phyloP scores from a whole-genome alignment of 257 asterid species.

The Osmanthus fragrans region DNA sequence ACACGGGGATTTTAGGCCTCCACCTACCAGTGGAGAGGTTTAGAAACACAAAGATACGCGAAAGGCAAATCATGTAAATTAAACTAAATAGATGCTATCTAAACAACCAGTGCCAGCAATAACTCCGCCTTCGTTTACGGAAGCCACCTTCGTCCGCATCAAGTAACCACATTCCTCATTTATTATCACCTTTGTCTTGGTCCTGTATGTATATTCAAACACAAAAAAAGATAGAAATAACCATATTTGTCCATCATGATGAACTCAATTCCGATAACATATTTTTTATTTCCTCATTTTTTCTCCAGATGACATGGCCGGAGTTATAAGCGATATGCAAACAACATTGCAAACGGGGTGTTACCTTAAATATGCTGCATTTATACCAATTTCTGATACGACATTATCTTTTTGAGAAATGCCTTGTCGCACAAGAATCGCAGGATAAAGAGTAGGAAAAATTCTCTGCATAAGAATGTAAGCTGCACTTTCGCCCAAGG shows the following conservation, averaged over 20 bases:
- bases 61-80: slow-evolving; percentile 20
- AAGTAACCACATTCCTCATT: slow-evolving; percentile 67
- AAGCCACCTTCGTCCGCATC: slow-evolving; percentile 95
- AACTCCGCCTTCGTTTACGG: slow-evolving; percentile 96
- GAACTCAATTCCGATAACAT: no score
- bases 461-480: slow-evolving; percentile 97
- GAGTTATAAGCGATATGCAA: no score
- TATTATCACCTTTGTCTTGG: slow-evolving; percentile 50
- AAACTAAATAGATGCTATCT: slow-evolving; percentile 87
- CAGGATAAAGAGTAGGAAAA: slow-evolving; percentile 69
- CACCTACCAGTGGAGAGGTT: background rate
- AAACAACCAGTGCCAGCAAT: slow-evolving; percentile 93
- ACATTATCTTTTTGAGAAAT: slow-evolving; percentile 61
- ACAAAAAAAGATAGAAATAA: background rate
- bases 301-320: no score
- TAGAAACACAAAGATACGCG: background rate
- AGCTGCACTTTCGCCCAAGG: slow-evolving; percentile 76
- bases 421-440: slow-evolving; percentile 84
- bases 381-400: slow-evolving; percentile 88
- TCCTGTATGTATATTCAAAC: slow-evolving; percentile 44
- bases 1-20: background rate
- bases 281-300: no score
- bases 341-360: background rate
- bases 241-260: no score
- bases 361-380: slow-evolving; percentile 81